These are phyloP conservation scores for Xylaria sp. DNA, from an alignment of 2,329 filamentous ascomycete genomes.

Conservation along the genomic window DNA sequence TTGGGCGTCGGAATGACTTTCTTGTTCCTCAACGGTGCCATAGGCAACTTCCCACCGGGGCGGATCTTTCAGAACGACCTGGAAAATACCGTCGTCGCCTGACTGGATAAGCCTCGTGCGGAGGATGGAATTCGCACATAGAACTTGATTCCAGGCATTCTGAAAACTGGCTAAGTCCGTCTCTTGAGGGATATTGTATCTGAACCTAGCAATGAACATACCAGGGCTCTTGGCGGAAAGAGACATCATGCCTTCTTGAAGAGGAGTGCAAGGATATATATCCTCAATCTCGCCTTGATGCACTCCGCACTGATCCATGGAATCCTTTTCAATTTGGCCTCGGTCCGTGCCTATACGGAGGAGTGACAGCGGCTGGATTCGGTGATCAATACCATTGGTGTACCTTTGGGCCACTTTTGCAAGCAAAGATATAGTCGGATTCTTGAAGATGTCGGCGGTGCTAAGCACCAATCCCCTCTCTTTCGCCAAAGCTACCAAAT, in stretches of 20 bases:
- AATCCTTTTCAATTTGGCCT: background rate
- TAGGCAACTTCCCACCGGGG: background rate
- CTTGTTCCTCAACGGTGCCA: slow-evolving; percentile 6
- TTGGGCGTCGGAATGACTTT: background rate
- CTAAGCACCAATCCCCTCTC: slow-evolving; percentile 28
- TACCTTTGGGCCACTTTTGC: background rate
- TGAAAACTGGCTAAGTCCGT: slow-evolving; percentile 6
- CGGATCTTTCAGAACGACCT: slow-evolving; percentile 15
- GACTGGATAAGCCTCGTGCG: slow-evolving; percentile 19
- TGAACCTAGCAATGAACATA: slow-evolving; percentile 36
- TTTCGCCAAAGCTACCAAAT: slow-evolving; percentile 47
- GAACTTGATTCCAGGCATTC: slow-evolving; percentile 14
- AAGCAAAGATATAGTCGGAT: slow-evolving; percentile 12
- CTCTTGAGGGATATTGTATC: slow-evolving; percentile 2
- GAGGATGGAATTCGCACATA: slow-evolving; percentile 6
- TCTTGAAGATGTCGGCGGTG: slow-evolving; percentile 4
- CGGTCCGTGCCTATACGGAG: background rate
- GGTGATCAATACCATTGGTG: background rate
- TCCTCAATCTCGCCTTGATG: slow-evolving; percentile 21
- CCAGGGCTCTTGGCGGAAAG: slow-evolving; percentile 29
- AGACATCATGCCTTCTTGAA: slow-evolving; percentile 40
- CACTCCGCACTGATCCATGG: slow-evolving; percentile 4
- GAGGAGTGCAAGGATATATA: slow-evolving; percentile 41
- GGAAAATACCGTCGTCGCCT: background rate
- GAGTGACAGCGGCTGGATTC: background rate